Percentiles rank a stretch among this genome's conserved stretches.
Conservation (phyloP, 2,329 filamentous ascomycete species). For the Alternaria dauci region DNA sequence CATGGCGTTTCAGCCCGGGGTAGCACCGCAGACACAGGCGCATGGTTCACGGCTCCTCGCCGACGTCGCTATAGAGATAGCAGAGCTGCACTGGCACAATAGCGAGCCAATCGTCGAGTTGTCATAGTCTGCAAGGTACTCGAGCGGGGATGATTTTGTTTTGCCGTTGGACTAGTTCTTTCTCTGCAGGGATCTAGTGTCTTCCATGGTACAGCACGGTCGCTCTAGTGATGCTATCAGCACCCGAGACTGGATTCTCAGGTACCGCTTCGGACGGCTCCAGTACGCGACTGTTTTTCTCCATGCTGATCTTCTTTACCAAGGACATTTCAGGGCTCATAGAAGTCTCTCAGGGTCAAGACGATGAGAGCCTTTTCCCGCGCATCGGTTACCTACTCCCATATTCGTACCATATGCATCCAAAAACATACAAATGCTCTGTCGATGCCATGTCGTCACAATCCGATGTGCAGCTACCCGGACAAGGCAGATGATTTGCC, state of each 20-base stretch:
- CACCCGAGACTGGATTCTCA: neutral
- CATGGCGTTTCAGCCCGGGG: conserved; percentile 18
- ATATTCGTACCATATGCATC: neutral
- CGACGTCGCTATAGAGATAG: conserved; percentile 18
- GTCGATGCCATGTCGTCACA: neutral
- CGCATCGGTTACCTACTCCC: neutral
- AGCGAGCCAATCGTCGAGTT: conserved; percentile 1
- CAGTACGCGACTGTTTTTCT: conserved; percentile 8
- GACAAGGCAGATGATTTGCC: neutral
- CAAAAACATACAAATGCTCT: neutral
- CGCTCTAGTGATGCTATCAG: conserved; percentile 1
- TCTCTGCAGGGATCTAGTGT: conserved; percentile 9
- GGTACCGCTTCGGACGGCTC: neutral
- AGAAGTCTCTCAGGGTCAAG: conserved; percentile 3
- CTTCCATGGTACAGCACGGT: neutral
- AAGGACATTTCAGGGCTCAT: neutral
- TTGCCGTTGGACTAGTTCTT: conserved; percentile 11
- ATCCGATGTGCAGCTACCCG: neutral
- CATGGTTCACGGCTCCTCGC: conserved; percentile 17
- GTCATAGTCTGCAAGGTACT: conserved; percentile 13
- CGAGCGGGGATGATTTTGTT: conserved; percentile 8
- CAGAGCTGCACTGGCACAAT: conserved; percentile 8
- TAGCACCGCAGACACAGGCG: conserved; percentile 13
- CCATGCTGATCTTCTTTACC: neutral
- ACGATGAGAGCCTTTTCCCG: neutral